Evolutionary conservation across 495 filamentous ascomycete species (phyloP).

Genomic region (Neurospora sp.): DNA sequence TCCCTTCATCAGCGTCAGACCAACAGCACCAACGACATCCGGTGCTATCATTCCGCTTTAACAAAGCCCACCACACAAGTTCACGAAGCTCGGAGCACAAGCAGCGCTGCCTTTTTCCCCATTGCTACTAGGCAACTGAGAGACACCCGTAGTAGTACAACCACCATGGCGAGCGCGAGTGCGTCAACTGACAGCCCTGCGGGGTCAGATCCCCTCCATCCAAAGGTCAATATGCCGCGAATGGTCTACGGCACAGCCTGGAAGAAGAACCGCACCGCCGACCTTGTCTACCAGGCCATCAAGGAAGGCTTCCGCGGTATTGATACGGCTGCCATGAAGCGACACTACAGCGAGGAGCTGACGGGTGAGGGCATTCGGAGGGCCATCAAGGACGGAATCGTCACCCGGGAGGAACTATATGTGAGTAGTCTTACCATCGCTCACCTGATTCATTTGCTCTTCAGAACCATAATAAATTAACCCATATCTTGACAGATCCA

Average conservation of each 20-base stretch:
- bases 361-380: constrained; percentile 54
- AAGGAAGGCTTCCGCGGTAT: constrained; percentile 61
- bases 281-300: constrained; percentile 60
- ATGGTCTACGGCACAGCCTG: constrained; percentile 82
- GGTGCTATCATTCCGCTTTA: not conserved
- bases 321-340: constrained; percentile 72
- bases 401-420: constrained; percentile 50
- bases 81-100: not conserved
- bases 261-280: constrained; percentile 63
- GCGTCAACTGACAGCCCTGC: not conserved
- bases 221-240: constrained; percentile 34
- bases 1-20: not conserved
- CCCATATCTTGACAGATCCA: constrained; percentile 46
- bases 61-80: not conserved
- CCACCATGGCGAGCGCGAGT: constrained; percentile 5
- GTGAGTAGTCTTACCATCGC: constrained; percentile 9
- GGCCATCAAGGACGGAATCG: constrained; percentile 46
- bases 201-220: not conserved
- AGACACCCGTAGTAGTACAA: not conserved
- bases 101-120: not conserved
- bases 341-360: constrained; percentile 67
- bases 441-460: not conserved
- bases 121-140: not conserved
- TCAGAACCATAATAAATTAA: not conserved
- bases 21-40: not conserved